These are phyloP conservation scores for Blastobotrys proliferans DNA, from an alignment of 1,139 yeast genomes.

Conservation along the genomic window DNA sequence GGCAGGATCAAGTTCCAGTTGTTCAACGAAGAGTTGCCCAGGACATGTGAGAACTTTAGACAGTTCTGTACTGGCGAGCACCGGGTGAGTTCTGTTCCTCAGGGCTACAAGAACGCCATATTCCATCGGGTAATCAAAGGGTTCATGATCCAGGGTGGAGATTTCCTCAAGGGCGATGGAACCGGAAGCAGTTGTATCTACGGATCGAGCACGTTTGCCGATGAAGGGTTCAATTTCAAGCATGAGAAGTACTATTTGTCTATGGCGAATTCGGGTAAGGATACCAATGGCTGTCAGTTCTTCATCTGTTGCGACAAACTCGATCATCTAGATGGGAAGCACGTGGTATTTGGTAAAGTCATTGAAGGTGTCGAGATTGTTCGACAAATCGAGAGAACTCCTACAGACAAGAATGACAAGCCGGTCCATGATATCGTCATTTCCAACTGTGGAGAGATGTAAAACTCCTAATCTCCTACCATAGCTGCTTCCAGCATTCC, in stretches of 20 bases:
- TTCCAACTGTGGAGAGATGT: conserved; percentile 41
- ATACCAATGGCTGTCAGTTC: conserved; percentile 42
- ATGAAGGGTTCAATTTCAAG: conserved; percentile 66
- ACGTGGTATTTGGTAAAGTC: conserved; percentile 41
- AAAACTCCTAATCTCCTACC: conserved; percentile 4
- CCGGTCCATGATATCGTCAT: conserved; percentile 42
- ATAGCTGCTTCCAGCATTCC: conserved; percentile 4
- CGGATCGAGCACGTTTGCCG: conserved; percentile 71
- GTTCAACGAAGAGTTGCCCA: conserved; percentile 41
- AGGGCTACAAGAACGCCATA: conserved; percentile 65
- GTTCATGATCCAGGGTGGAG: conserved; percentile 62
- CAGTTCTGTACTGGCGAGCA: conserved; percentile 55
- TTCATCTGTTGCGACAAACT: conserved; percentile 34
- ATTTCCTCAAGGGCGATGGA: conserved; percentile 44
- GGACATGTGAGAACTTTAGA: conserved; percentile 51
- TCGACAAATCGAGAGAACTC: conserved; percentile 62
- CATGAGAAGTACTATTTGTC: conserved; percentile 48
- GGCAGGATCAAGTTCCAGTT: conserved; percentile 47
- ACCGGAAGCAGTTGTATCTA: conserved; percentile 42
- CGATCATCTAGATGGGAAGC: conserved; percentile 37
- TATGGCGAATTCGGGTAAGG: conserved; percentile 45
- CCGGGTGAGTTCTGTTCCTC: conserved; percentile 41
- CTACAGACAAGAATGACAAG: conserved; percentile 59
- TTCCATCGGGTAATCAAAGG: conserved; percentile 78
- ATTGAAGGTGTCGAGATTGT: conserved; percentile 59